Evolutionary conservation across 768 basidiomycete genomes (phyloP), one percentile per base, ranked within the genome.

Genomic region (Lentinula aciculospora): DNA sequence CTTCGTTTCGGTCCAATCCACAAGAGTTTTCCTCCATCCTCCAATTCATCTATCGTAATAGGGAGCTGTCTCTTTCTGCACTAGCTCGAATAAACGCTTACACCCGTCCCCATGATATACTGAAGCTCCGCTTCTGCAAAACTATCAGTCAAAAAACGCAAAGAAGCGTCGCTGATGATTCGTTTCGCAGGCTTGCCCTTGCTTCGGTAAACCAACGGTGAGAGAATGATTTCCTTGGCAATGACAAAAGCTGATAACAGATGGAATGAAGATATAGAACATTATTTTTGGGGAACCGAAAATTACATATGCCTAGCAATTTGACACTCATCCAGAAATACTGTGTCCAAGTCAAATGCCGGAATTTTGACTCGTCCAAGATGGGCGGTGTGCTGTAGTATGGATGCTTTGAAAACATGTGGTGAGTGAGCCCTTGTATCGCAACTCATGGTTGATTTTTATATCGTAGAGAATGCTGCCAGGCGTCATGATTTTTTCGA

Each of bases 1-100:
- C 67, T 66, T 29, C 66, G 62, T 32, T 67, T 69, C 10, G 66
- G 61, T 17, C 72, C 69, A 48, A 74, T 59, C 74, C 74, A 75
- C 12, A 73, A 51, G 1, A 74, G 58, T 42, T 55, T 61, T 0
- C 66, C 68, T 21, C 61, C 65, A 7, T 66, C 59, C 8, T 63
- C 67, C 7, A 72, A 46, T 7, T 70, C 68, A n/a, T 73, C 72
- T 6, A 68, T 58, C 5, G 60, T 36, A 28, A 55, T 21, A 0
- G 64, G 60, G 0, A 68, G 53, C 2, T 60, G 59, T 12, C 37
- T 40, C 39, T 59, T 44, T 59, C 66, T 66, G 1, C 66, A 57
- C 60, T 58, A 65, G 4, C 53, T 40, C 13, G 34, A 27, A 53
- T 72, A 72, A 6, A 63, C 63, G 1, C 50, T 40, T 1, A 53